Percentiles rank a stretch among this genome's conserved stretches.
phyloP scores from a whole-genome alignment of 495 filamentous ascomycete genomes.

The Parathielavia hyrcaniae region DNA sequence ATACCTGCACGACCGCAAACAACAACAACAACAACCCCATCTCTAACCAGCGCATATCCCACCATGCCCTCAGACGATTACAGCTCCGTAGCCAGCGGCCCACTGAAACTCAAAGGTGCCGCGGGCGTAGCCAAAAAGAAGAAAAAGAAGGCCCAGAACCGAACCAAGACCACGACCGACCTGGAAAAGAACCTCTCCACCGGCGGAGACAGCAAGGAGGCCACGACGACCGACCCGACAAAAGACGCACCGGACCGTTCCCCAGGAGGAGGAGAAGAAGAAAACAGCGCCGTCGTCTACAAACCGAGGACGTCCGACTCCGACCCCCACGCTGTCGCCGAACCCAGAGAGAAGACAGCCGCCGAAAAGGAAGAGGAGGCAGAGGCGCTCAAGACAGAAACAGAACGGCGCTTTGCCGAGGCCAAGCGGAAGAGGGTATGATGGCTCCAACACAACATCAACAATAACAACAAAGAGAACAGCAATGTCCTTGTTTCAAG shows the following conservation, averaged over 20 bases:
- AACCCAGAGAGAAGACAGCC: constrained; percentile 4
- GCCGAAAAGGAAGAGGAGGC: constrained; percentile 24
- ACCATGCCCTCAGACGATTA: constrained; percentile 64
- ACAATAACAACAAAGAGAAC: no score
- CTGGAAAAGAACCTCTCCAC: constrained; percentile 36
- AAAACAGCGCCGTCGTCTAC: not conserved
- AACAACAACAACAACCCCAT: not conserved
- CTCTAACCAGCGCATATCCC: not conserved
- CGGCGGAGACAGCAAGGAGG: constrained; percentile 13
- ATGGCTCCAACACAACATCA: not conserved
- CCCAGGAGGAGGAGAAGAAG: not conserved
- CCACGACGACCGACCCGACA: not conserved
- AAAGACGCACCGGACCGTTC: no score
- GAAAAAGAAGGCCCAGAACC: constrained; percentile 45
- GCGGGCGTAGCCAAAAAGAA: constrained; percentile 58
- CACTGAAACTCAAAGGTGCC: constrained; percentile 74
- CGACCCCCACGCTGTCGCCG: no score
- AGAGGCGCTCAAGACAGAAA: constrained; percentile 64
- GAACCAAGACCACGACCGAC: constrained; percentile 11
- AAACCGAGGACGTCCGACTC: not conserved
- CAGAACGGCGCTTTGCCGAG: constrained; percentile 77
- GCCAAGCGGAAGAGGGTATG: constrained; percentile 69
- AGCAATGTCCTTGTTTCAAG: not conserved
- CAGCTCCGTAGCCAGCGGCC: constrained; percentile 55
- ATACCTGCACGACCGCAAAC: not conserved